A percentile compares a stretch with the other conserved stretches of the same genome.
These are phyloP conservation scores for Torulaspora microellipsoides DNA, from an alignment of 805 yeast genomes.

Conservation along the genomic window DNA sequence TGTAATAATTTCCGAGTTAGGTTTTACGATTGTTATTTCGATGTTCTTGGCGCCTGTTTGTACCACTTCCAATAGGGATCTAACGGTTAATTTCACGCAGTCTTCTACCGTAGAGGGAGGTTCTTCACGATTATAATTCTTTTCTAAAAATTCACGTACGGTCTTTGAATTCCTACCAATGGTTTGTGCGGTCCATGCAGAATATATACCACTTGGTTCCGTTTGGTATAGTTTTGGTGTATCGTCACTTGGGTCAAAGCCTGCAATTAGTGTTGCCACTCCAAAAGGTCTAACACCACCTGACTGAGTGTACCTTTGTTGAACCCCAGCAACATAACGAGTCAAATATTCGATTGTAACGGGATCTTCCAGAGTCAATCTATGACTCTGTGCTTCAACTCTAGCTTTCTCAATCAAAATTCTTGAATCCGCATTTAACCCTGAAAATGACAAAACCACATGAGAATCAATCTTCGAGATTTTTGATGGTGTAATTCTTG, in stretches of 20 bases:
- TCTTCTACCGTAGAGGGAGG: constrained; percentile 53
- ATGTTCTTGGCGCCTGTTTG: constrained; percentile 97
- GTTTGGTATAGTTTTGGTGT: constrained; percentile 86
- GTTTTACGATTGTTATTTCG: constrained; percentile 82
- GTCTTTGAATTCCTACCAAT: constrained; percentile 95
- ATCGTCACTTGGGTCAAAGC: constrained; percentile 76
- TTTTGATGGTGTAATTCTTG: constrained; percentile 92
- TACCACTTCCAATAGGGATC: constrained; percentile 88
- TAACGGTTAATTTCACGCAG: constrained; percentile 75
- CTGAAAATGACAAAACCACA: constrained; percentile 90
- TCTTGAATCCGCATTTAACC: constrained; percentile 97
- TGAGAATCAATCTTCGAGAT: constrained; percentile 89
- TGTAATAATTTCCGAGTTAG: constrained; percentile 54
- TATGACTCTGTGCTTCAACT: constrained; percentile 93
- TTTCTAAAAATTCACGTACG: constrained; percentile 91
- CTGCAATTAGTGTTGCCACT: constrained; percentile 89
- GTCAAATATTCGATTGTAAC: constrained; percentile 89
- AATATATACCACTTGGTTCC: constrained; percentile 95
- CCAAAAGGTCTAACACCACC: constrained; percentile 99
- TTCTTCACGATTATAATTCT: constrained; percentile 63
- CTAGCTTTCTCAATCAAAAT: constrained; percentile 92
- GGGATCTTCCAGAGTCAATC: constrained; percentile 90
- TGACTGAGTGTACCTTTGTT: constrained; percentile 93
- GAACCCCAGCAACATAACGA: constrained; percentile 94
- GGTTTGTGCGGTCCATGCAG: constrained; percentile 97